Base-by-base conservation (phyloP, 495 filamentous ascomycete species). In the Penicillium lividum region DNA sequence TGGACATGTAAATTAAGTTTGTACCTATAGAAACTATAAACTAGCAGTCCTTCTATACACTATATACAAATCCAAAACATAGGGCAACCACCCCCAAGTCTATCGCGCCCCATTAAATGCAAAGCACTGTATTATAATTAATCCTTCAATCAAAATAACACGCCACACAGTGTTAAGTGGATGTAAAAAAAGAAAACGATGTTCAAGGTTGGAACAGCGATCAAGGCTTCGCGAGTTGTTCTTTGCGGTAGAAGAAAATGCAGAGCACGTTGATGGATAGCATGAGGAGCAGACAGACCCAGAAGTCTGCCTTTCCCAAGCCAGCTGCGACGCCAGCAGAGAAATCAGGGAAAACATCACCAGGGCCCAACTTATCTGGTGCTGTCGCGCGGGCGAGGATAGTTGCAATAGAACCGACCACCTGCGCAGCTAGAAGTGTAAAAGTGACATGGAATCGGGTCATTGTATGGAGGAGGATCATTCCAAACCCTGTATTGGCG, bases 211-310 rank as follows among this genome's bases (percentile, higher is more conserved):
- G 48, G 25, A 60, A 40, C 10, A 45, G 43, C 27, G 22, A 45
- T 73, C 59, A 84, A 29, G 85, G 86, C 73, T 89, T 89, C 49
- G 87, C 84, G 67, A 86, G 77, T 68, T 88, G 86, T 70, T 88
- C 86, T 76, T 86, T 89, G 40, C 86, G 86, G 10, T 31, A 51
- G n/a, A 51, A 51, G 68, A 75, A 75, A 54, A 85, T 80, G 68
- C 84, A 88, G 0, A 85, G 82, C 10, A 82, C 59, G 53, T 81
- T 83, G 57, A 88, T 79, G n/a, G 79, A 66, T 43, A 82, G 51
- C 68, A 87, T 84, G 48, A 78, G 71, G 0, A 76, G 22, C 33
- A 87, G 54, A 29, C 75, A 80, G 38, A 84, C 60, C 85, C 85
- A 88, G 61, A 88, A 88, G 56, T 70, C 74, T 33, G 75, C 70